Evolutionary conservation across 106 monocot species (phyloP).

Genomic region (Dendrobium nobile): DNA sequence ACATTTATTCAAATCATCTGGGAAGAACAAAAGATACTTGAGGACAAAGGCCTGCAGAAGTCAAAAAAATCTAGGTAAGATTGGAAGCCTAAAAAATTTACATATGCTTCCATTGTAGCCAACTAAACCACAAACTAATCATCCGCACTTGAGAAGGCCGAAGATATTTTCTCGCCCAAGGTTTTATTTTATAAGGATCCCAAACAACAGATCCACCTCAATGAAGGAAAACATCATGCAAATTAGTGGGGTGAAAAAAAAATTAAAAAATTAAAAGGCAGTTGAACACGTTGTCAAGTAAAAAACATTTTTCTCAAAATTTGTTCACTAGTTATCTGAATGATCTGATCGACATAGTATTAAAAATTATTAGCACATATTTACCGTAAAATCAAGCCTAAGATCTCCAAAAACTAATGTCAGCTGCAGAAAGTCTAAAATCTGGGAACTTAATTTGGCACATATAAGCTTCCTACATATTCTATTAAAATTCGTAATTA

Average conservation of each 20-base stretch:
- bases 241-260: background rate
- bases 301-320: background rate
- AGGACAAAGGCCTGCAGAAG: slow-evolving; percentile 61
- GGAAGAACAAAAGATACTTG: slow-evolving; percentile 60
- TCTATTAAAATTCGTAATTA: background rate
- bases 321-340: background rate
- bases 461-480: background rate
- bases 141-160: background rate
- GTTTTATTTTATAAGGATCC: background rate
- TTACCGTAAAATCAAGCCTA: background rate
- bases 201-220: background rate
- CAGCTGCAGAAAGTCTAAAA: background rate
- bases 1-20: slow-evolving; percentile 31
- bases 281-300: background rate
- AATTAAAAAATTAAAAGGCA: background rate
- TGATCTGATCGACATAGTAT: background rate
- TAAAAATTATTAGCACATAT: background rate
- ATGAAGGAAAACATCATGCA: background rate
- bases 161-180: background rate
- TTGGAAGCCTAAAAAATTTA: slow-evolving; percentile 3
- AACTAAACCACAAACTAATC: background rate
- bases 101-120: background rate
- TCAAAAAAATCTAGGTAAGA: background rate
- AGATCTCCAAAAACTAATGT: background rate
- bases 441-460: background rate